Evolutionary conservation across 2,329 filamentous ascomycete genomes (phyloP), one percentile per base, ranked within the genome.

Genomic region (Cladosporium sphaerospermum): DNA sequence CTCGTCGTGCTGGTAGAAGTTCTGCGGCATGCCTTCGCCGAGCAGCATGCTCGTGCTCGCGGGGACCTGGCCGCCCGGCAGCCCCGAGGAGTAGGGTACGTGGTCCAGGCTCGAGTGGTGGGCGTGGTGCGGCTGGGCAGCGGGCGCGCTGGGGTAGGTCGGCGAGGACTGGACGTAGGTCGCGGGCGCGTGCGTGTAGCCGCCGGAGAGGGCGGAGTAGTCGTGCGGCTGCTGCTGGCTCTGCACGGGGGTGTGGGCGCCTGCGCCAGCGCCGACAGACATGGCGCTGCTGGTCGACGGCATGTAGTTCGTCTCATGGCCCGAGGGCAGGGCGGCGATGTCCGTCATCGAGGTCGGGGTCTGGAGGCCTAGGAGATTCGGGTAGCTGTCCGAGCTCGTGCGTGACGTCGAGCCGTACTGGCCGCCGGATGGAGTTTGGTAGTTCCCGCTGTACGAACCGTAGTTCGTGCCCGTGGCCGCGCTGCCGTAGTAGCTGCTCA

Each of bases 401-500:
- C 51, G 51, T n/a, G 51, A 46, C 36, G 43, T 53, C 51, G 45
- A 46, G 18, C 43, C 28, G 36, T 53, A 47, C 23, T 47, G 36
- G 23, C 36, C 33, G 34, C 28, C 31, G n/a, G 33, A 5, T 23
- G 46, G 51, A 16, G 43, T 18, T 36, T 46, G 43, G 43, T 46
- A 46, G 39, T 47, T 42, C 36, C 51, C 45, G 45, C 51, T 53
- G 51, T 53, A 53, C n/a, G 51, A 46, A 47, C 43, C 39, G 28
- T 46, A 53, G 45, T 53, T 46, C 43, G 44, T 37, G 41, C 43
- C 37, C 18, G 36, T 36, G 19, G 39, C 51, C 37, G 51, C 34
- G 51, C 45, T 36, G 44, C 48, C 48, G 51, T 53, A 53, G 43
- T 53, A 53, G 36, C 47, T 53, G 51, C 39, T 46, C 51, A 51